Percentiles rank a stretch among this genome's conserved stretches.
These are phyloP conservation scores for Trichoderma afroharzianum DNA, from an alignment of 2,329 filamentous ascomycete genomes.

Conservation along the genomic window DNA sequence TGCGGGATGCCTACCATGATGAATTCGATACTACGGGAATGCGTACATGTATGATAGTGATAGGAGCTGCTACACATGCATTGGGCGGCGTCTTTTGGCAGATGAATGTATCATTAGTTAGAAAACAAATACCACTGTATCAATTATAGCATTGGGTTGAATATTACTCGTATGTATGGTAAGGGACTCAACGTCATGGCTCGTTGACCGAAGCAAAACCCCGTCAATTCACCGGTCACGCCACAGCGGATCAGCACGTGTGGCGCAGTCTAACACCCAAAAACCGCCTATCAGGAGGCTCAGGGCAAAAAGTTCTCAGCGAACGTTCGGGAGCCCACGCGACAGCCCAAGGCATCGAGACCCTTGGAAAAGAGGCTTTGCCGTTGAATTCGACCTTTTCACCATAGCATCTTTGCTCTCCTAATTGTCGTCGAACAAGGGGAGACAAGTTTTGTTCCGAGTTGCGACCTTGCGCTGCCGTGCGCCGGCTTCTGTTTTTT, in stretches of 20 bases:
- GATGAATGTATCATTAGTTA: background rate
- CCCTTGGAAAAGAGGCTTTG: background rate
- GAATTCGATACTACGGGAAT: background rate
- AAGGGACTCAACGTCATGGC: background rate
- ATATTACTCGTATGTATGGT: background rate
- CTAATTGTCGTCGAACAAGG: background rate
- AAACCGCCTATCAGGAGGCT: conserved; percentile 6
- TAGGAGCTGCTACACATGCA: background rate
- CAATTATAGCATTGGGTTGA: background rate
- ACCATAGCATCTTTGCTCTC: background rate
- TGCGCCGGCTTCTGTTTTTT: background rate
- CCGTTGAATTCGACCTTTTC: background rate
- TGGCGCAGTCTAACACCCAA: background rate
- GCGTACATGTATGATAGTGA: conserved; percentile 8
- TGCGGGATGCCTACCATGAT: background rate
- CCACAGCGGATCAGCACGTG: conserved; percentile 11
- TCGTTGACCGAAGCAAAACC: background rate
- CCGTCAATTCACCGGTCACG: conserved; percentile 1
- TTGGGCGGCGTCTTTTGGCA: background rate
- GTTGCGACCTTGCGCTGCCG: background rate
- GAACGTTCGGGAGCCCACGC: conserved; percentile 3
- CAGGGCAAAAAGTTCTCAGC: conserved; percentile 11
- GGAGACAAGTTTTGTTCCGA: background rate
- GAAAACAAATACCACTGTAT: background rate
- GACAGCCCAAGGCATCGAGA: conserved; percentile 7